Base-by-base conservation (phyloP, 2,329 filamentous ascomycete species). In the Calonectria hawksworthii region DNA sequence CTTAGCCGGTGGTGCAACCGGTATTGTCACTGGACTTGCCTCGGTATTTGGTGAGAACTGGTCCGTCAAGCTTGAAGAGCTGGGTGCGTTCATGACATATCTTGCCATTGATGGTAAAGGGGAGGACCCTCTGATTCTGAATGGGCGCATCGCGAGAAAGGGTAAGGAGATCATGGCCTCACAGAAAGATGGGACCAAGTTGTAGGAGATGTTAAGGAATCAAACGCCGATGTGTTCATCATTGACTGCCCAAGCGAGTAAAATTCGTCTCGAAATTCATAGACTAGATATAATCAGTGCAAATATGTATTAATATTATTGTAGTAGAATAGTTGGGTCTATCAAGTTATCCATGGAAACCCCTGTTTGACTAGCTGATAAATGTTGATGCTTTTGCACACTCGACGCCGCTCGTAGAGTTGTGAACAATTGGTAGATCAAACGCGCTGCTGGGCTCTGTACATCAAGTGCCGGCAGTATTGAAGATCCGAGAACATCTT, bases 71-170 rank as follows among this genome's bases (percentile, higher is more conserved):
- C 74, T 70, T 41, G 69, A 79, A 2, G 79, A 79, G 32, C 0
- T 80, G 18, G 78, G 74, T 2, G 79, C 78, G 0, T 81, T 78
- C 4, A 79, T 80, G 51, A 72, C 70, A 7, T 75, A 71, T 5
- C 64, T 80, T 47, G 79, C 77, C 11, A 5, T 79, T 4, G 52
- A 64, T 44, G 79, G 76, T 2, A 30, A 75, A n/a, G 72, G 63
- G 2, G 75, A 77, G 18, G 72, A 68, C 0, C 32, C 72, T 26
- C 36, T 78, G 11, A 67, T 72, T 9, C 18, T 75, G 8, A 79
- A 80, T 44, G 71, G 23, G 4, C 64, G 75, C 1, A 77, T 80
- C 0, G 76, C 70, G 1, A 74, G 67, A 28, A 68, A 67, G 0
- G 78, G 78, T 0, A 76, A 54, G 36, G 63, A 77, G 16, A 11